Percentiles rank a stretch among this genome's conserved stretches.
These are phyloP conservation scores for Amanita rubescens DNA, from an alignment of 768 basidiomycete genomes.

Conservation along the genomic window DNA sequence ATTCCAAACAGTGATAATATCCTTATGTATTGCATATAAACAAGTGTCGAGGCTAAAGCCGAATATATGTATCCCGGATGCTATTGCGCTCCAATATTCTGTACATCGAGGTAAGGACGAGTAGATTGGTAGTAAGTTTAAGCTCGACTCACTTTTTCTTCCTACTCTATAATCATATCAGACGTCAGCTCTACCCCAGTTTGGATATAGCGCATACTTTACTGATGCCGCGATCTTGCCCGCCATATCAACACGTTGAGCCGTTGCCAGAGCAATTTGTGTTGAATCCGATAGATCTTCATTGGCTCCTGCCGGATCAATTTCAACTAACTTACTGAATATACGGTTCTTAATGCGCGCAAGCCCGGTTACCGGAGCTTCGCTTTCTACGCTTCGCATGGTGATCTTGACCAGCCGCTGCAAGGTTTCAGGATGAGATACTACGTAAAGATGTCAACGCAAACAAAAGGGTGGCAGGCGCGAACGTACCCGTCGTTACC, in stretches of 20 bases:
- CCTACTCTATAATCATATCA: not conserved
- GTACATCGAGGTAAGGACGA: not conserved
- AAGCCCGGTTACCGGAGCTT: not conserved
- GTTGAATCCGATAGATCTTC: not conserved
- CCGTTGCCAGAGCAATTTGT: not conserved
- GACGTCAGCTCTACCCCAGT: not conserved
- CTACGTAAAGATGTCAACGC: not conserved
- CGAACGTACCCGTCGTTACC: not conserved
- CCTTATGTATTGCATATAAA: not conserved
- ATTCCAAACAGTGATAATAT: not conserved
- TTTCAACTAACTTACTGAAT: not conserved
- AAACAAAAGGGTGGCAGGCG: no score
- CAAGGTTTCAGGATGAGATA: not conserved
- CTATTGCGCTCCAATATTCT: conserved; percentile 1
- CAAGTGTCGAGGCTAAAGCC: not conserved
- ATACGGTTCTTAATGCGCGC: not conserved
- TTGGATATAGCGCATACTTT: not conserved
- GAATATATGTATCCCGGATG: not conserved
- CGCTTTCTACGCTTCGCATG: not conserved
- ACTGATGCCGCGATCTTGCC: not conserved
- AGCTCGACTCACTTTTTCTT: not conserved
- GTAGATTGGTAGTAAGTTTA: not conserved
- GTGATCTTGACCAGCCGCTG: not conserved
- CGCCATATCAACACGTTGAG: not conserved
- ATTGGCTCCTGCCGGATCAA: not conserved